Base-by-base conservation (phyloP, 139 green algal genomes). In the Chlamydomonas asymmetrica region DNA sequence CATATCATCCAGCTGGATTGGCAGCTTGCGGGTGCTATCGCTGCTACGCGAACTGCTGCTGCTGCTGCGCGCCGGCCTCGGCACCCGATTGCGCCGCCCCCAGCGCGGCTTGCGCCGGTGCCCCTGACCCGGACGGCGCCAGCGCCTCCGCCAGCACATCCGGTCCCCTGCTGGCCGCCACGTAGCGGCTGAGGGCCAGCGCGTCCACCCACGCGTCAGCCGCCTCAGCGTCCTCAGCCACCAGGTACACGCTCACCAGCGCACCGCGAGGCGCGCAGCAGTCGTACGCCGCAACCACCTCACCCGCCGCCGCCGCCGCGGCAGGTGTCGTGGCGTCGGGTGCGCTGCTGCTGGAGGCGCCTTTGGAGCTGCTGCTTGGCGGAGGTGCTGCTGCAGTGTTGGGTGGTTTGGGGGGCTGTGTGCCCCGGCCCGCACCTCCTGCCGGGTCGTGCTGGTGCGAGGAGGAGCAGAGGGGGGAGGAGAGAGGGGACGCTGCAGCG, bases 151-250 rank as follows among this genome's bases (percentile, higher is more conserved):
- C 73, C n/a, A 90, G 73, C 35, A 74, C 79, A 0, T 78, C 74
- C 38, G 63, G 22, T 27, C 45, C 66, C 3, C 79, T 63, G 31
- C 68, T 71, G 1, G 6, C 60, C 4, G 80, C 81, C 20, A 92
- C 65, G 65, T 90, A 62, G 8, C 75, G 43, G 2, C 34, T 45
- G 39, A 92, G 78, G 54, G 82, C 54, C 63, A 92, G 70, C 23
- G 75, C 79, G 61, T 94, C 88, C 29, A 87, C 83, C 88, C 91
- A 95, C 0, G 80, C 85, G 49, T 95, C 88, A 6, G 91, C 91
- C 35, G 84, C 85, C 31, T 91, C 91, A 16, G 68, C 66, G 2
- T 82, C 79, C 1, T 90, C 81, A 29, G 88, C 86, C 57, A 95
- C 85, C 31, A 94, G 77, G 76, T 88, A 94, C 20, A 92, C 40